Evolutionary conservation across 2,329 filamentous ascomycete genomes (phyloP).

Genomic region (Epichloe glyceriae): DNA sequence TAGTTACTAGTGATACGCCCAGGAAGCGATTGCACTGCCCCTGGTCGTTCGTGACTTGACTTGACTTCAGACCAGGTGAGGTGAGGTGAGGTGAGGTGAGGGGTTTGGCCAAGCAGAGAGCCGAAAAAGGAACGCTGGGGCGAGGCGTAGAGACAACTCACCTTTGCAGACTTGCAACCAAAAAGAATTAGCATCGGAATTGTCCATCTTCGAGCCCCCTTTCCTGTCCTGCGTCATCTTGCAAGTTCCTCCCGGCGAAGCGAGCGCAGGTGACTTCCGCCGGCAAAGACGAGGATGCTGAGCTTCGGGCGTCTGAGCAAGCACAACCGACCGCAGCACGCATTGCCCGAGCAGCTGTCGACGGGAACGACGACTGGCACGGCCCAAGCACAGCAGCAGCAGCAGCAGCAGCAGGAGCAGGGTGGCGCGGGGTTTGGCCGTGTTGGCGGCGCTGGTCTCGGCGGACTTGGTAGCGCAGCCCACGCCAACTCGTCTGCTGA

Average conservation of each 20-base stretch:
- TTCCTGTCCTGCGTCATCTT: constrained; percentile 1
- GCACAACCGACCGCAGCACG: constrained; percentile 45
- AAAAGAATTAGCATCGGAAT: constrained; percentile 3
- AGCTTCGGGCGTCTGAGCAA: constrained; percentile 41
- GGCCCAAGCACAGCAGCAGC: constrained; percentile 4
- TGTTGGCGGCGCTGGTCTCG: not conserved
- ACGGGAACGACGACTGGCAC: constrained; percentile 17
- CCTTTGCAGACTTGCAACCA: constrained; percentile 6
- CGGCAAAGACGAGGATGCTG: constrained; percentile 28
- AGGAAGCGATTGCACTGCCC: not conserved
- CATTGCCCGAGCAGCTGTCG: constrained; percentile 33
- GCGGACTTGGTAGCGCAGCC: constrained; percentile 5
- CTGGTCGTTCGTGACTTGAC: not conserved
- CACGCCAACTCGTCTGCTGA: constrained; percentile 18
- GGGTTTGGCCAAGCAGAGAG: constrained; percentile 3
- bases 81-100: no score
- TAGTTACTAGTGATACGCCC: not conserved
- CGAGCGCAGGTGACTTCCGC: not conserved
- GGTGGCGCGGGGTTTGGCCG: not conserved
- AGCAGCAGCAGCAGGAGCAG: not conserved
- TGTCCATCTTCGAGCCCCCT: not conserved
- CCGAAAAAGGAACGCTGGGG: constrained; percentile 1
- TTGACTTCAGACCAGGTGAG: no score
- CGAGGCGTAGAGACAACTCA: constrained; percentile 5
- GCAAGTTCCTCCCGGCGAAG: not conserved